Evolutionary conservation across 805 yeast species (phyloP).

Genomic region (Zygosaccharomyces bailii): DNA sequence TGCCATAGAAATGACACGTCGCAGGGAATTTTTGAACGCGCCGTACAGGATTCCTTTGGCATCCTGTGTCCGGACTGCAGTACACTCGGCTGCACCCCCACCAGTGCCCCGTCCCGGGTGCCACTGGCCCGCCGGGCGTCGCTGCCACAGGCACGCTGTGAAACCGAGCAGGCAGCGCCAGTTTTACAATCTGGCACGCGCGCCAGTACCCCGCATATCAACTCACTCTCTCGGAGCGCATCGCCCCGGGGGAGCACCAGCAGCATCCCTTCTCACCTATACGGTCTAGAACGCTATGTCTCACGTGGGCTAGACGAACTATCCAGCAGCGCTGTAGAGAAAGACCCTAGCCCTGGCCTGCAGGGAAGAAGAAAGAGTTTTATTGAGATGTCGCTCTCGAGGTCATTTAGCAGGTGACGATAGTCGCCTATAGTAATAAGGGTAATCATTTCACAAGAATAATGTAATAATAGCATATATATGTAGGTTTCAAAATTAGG

Average conservation of each 20-base stretch:
- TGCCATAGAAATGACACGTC: conserved; percentile 27
- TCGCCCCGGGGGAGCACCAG: conserved; percentile 7
- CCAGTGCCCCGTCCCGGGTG: conserved; percentile 1
- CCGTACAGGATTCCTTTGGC: conserved; percentile 30
- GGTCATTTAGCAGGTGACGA: conserved; percentile 1
- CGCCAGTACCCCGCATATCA: background rate
- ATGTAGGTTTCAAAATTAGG: background rate
- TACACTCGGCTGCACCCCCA: conserved; percentile 4
- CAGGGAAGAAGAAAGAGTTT: conserved; percentile 4
- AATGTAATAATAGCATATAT: background rate
- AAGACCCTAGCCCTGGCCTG: background rate
- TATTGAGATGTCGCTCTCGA: conserved; percentile 5
- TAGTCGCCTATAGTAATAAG: too few species aligned
- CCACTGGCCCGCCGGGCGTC: background rate
- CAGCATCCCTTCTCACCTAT: conserved; percentile 29
- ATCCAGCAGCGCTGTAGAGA: conserved; percentile 4
- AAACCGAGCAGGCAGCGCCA: background rate
- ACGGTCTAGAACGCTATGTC: conserved; percentile 31
- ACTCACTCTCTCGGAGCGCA: conserved; percentile 17
- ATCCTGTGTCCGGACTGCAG: conserved; percentile 24
- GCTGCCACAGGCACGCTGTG: background rate
- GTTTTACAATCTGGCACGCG: background rate
- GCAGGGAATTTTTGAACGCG: conserved; percentile 33
- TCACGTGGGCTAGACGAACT: conserved; percentile 28
- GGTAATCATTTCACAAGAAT: too few species aligned